phyloP scores from a whole-genome alignment of 768 basidiomycete species.

The Mycena vitilis region DNA sequence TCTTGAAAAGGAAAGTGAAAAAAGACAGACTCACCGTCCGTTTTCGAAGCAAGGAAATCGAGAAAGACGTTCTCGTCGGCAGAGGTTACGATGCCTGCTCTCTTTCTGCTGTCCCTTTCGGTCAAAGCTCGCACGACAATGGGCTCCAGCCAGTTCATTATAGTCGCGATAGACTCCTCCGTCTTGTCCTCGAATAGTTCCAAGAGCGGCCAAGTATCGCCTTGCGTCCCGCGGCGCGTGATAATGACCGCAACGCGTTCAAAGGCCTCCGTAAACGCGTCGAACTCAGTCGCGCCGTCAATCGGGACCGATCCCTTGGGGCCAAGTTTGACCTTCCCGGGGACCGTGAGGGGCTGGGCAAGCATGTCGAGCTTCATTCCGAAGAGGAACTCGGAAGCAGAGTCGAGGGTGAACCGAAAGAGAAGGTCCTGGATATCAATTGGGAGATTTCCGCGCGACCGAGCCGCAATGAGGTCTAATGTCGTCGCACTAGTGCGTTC shows the following conservation, averaged over 20 bases:
- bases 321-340: too few species aligned
- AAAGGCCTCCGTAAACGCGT: conserved; percentile 56
- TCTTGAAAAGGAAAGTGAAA: too few species aligned
- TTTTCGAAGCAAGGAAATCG: conserved; percentile 7
- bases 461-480: too few species aligned
- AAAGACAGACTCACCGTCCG: conserved; percentile 48
- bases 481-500: too few species aligned
- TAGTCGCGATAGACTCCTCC: conserved; percentile 14
- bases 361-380: too few species aligned
- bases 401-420: too few species aligned
- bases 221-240: conserved; percentile 15
- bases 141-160: conserved; percentile 54
- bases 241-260: conserved; percentile 25
- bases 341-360: too few species aligned
- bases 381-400: too few species aligned
- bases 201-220: conserved; percentile 25
- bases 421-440: too few species aligned
- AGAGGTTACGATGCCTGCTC: conserved; percentile 39
- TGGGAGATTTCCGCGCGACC: too few species aligned
- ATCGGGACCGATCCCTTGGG: conserved; percentile 48
- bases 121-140: conserved; percentile 52
- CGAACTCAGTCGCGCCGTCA: conserved; percentile 49
- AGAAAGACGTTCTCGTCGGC: conserved; percentile 34
- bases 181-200: conserved; percentile 29
- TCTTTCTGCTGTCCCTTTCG: conserved; percentile 42